Conservation (phyloP, 192 early-diverging fungal genomes). For the Gonapodya sp. region DNA sequence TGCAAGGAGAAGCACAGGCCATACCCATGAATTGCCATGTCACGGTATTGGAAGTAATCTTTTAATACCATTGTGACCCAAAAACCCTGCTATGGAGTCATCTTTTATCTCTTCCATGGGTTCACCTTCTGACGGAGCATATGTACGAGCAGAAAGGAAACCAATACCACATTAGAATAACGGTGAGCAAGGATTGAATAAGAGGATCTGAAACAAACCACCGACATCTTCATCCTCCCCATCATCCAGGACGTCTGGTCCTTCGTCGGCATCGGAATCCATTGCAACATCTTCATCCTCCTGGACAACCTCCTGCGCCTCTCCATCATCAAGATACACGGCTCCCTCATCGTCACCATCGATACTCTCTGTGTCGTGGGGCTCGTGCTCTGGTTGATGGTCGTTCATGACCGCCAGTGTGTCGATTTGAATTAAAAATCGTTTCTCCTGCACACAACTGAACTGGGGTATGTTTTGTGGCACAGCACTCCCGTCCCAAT, state of each 20-base stretch:
- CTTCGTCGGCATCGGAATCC: conserved; percentile 24
- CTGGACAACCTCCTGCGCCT: conserved; percentile 13
- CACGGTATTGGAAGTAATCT: no score
- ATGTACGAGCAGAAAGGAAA: no score
- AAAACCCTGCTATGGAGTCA: conserved; percentile 13
- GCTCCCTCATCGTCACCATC: conserved; percentile 43
- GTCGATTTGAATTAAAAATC: no score
- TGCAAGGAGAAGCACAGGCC: no score
- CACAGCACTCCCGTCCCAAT: no score
- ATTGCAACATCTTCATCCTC: conserved; percentile 17
- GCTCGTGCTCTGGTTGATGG: conserved; percentile 12
- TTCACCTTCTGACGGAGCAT: conserved; percentile 11
- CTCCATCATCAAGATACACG: conserved; percentile 27
- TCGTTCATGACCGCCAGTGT: no score
- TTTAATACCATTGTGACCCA: conserved; percentile 9
- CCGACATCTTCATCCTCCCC: neutral
- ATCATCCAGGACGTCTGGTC: neutral
- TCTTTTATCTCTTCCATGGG: conserved; percentile 4
- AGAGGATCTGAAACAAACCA: neutral
- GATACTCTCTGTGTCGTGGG: conserved; percentile 1
- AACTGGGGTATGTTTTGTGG: no score
- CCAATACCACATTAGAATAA: no score
- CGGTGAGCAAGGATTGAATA: neutral
- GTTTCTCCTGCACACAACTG: no score
- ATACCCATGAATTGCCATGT: no score